Evolutionary conservation across 2,329 filamentous ascomycete species (phyloP).

Genomic region (Neonectria punicea): DNA sequence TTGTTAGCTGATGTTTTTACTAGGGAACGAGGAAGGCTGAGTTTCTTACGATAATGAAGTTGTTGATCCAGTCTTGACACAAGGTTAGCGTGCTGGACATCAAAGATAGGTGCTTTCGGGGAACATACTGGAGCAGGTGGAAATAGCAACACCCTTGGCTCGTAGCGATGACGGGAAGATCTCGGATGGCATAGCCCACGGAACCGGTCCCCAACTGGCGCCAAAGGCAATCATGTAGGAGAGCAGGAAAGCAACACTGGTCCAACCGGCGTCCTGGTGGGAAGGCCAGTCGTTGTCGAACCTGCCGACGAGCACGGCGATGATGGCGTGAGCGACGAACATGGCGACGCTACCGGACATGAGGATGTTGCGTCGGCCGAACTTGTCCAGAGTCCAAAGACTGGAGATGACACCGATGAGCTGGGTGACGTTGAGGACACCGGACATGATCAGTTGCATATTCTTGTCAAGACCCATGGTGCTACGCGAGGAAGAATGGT

Average conservation of each 20-base stretch:
- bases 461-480: slow-evolving; percentile 59
- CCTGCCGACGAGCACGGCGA: slow-evolving; percentile 41
- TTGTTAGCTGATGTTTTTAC: neutral
- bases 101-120: fast-evolving
- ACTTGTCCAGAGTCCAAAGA: slow-evolving; percentile 54
- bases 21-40: neutral
- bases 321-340: slow-evolving; percentile 42
- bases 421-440: slow-evolving; percentile 45
- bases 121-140: slow-evolving; percentile 60
- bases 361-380: slow-evolving; percentile 41
- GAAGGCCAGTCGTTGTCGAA: slow-evolving; percentile 39
- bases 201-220: slow-evolving; percentile 65
- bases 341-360: slow-evolving; percentile 41
- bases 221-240: slow-evolving; percentile 71
- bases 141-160: slow-evolving; percentile 71
- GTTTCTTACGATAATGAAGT: slow-evolving; percentile 63
- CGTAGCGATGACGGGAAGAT: slow-evolving; percentile 70
- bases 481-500: slow-evolving; percentile 1
- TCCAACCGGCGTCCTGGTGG: slow-evolving; percentile 42
- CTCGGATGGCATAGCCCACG: slow-evolving; percentile 62
- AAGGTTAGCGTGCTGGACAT: neutral
- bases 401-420: slow-evolving; percentile 53
- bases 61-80: slow-evolving; percentile 64
- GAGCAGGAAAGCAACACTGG: slow-evolving; percentile 47
- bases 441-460: slow-evolving; percentile 47